Evolutionary conservation across 805 yeast genomes (phyloP).

Genomic region (Ascoidea tarda): DNA sequence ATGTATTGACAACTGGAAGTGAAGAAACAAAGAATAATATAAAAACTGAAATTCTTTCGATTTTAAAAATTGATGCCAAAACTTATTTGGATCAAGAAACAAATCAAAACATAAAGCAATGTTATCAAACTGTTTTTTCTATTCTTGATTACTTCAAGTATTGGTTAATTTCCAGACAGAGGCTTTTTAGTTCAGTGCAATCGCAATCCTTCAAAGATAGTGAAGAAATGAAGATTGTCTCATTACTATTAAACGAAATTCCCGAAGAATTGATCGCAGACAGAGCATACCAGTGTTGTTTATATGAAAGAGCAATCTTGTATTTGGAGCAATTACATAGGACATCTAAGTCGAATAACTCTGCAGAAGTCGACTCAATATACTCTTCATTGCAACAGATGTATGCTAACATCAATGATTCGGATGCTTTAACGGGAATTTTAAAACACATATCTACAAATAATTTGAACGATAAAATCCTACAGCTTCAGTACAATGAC

Average conservation of each 20-base stretch:
- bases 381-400: conserved; percentile 52
- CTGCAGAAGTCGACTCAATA: conserved; percentile 8
- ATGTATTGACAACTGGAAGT: conserved; percentile 35
- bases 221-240: conserved; percentile 23
- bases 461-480: conserved; percentile 58
- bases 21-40: conserved; percentile 29
- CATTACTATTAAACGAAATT: conserved; percentile 34
- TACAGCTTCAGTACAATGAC: conserved; percentile 71
- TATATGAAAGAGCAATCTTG: conserved; percentile 77
- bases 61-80: conserved; percentile 35
- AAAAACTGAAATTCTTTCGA: conserved; percentile 40
- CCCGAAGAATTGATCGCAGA: conserved; percentile 63
- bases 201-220: conserved; percentile 12
- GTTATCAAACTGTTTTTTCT: conserved; percentile 62
- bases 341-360: conserved; percentile 12
- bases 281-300: conserved; percentile 69
- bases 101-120: conserved; percentile 44
- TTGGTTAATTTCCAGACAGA: conserved; percentile 40
- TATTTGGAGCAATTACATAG: conserved; percentile 71
- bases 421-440: conserved; percentile 82
- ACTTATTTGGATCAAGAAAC: conserved; percentile 31
- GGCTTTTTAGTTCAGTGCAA: conserved; percentile 12
- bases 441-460: conserved; percentile 57
- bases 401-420: conserved; percentile 79
- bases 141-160: conserved; percentile 74